Evolutionary conservation across 441 rosid genomes (phyloP), one percentile per base, ranked within the genome.

Genomic region (Jatropha podagrica): DNA sequence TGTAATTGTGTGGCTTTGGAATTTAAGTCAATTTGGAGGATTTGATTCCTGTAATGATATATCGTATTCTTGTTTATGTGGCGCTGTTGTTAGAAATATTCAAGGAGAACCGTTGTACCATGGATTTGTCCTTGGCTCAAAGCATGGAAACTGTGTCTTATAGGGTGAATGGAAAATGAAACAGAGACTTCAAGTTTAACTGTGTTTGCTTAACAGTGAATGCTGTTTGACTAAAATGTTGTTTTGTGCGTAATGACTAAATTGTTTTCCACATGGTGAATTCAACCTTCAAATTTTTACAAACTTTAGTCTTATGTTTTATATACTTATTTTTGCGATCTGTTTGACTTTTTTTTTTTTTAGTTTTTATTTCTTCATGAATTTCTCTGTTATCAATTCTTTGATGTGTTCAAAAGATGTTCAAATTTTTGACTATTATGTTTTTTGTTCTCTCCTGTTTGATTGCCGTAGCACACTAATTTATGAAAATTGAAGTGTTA

Each of bases 401-500:
- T 56, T 44, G 5, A 26, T 18, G 15, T 51, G 70, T 27, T 37
- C 13, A 54, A 17, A 37, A 38, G 32, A 38, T 49, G 61, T 11
- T 37, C 37, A 8, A 7, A 54, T 20, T 3, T 40, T 51, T 64
- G 60, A 27, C n/a, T 59, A 51, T 12, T 11, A 17, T 38, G 20
- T 61, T 52, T 69, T 17, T 17, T 7, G 18, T 69, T 27, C 10
- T 11, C 27, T 61, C 26, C 27, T 40, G 18, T 40, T 74, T 41
- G 23, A 3, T 61, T 52, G 52, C 61, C 37, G 26, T 49, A 14
- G 13, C 32, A n/a, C n/a, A 40, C 5, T 56, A 42, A 67, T 41
- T 20, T 64, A 51, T 65, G 71, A 60, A 59, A 26, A 60, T 60
- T 60, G 5, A 40, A 54, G 65, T 73, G 60, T 13, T 54, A 40